These are phyloP conservation scores for Colletotrichum filicis DNA, from an alignment of 2,329 filamentous ascomycete species.

Conservation along the genomic window DNA sequence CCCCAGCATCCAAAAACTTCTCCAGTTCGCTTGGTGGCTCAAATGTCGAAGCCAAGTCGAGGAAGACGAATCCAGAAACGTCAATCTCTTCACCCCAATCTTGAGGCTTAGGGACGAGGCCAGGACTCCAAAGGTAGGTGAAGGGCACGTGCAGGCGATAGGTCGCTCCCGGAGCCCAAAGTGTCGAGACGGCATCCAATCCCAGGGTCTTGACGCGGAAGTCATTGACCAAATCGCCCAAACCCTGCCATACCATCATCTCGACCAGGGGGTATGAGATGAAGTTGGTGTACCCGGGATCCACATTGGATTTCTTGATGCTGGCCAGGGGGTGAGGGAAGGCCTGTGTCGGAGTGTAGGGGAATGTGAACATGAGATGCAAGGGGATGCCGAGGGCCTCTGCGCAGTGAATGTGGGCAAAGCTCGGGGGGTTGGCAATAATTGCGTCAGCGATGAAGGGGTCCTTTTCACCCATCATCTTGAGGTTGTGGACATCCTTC, in stretches of 20 bases:
- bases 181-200: constrained; percentile 78
- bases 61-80: constrained; percentile 82
- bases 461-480: constrained; percentile 71
- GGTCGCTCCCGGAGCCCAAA: constrained; percentile 81
- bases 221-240: constrained; percentile 81
- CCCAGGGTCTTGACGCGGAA: constrained; percentile 77
- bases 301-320: constrained; percentile 78
- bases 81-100: constrained; percentile 79
- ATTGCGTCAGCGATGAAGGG: constrained; percentile 82
- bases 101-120: constrained; percentile 72
- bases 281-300: constrained; percentile 80
- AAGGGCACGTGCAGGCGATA: constrained; percentile 80
- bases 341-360: constrained; percentile 78
- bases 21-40: constrained; percentile 65
- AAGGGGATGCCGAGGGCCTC: constrained; percentile 82
- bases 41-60: constrained; percentile 73
- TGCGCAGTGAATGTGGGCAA: constrained; percentile 83
- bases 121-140: constrained; percentile 78
- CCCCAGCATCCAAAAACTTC: constrained; percentile 66
- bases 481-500: constrained; percentile 67
- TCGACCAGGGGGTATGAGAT: constrained; percentile 85
- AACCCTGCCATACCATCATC: constrained; percentile 91
- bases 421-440: constrained; percentile 84
- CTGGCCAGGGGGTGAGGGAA: constrained; percentile 84
- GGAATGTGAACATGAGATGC: constrained; percentile 91